Evolutionary conservation across 306 rosid genomes (phyloP).

Genomic region (Ormosia emarginata): DNA sequence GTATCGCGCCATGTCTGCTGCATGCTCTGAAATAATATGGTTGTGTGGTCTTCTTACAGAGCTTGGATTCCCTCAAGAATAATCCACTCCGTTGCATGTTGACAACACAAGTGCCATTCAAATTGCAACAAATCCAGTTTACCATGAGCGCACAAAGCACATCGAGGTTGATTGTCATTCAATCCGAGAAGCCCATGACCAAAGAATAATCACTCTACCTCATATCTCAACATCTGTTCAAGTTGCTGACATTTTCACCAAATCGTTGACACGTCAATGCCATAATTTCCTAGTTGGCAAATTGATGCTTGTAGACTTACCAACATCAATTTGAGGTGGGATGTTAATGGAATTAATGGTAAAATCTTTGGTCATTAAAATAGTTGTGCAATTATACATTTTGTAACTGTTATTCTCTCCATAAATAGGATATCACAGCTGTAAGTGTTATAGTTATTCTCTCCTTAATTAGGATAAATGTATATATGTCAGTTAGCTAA

Average conservation of each 20-base stretch:
- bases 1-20: background rate
- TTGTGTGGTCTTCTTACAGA: background rate
- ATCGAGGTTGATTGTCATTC: background rate
- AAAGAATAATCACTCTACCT: background rate
- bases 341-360: background rate
- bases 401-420: no score
- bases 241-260: background rate
- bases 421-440: no score
- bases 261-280: background rate
- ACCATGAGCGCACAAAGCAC: background rate
- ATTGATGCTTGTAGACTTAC: background rate
- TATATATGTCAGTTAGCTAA: no score
- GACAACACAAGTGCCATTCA: background rate
- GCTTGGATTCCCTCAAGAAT: background rate
- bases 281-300: background rate
- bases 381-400: no score
- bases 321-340: background rate
- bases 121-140: background rate
- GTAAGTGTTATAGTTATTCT: no score
- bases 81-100: background rate
- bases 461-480: no score
- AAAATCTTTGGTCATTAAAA: no score
- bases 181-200: background rate
- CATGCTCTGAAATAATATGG: background rate
- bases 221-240: background rate